Percentiles rank a stretch among this genome's conserved stretches.
These are phyloP conservation scores for Pulicaria dysenterica DNA, from an alignment of 129 eudicot species.

Conservation along the genomic window DNA sequence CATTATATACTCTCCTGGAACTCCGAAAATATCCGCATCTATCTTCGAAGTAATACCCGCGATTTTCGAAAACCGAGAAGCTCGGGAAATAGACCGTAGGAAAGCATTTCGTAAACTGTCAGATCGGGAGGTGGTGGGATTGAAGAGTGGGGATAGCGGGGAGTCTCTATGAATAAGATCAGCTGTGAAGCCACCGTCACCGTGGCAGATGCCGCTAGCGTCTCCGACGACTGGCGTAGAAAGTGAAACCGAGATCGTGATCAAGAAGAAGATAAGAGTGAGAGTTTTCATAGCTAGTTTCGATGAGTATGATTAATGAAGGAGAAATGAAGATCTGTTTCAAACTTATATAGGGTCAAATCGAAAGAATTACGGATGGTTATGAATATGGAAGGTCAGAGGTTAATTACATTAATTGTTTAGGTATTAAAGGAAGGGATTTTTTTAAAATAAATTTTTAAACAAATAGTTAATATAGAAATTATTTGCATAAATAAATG, in stretches of 20 bases:
- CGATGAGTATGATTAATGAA: constrained; percentile 1
- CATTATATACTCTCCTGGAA: constrained; percentile 59
- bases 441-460: no score
- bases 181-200: constrained; percentile 36
- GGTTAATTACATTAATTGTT: constrained; percentile 4
- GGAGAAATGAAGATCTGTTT: background rate
- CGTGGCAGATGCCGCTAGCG: background rate
- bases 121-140: constrained; percentile 24
- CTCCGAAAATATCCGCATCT: constrained; percentile 23
- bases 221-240: background rate
- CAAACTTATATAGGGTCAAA: constrained; percentile 18
- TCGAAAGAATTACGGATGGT: background rate
- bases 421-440: constrained; percentile 14
- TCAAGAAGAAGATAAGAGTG: background rate
- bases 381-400: constrained; percentile 28
- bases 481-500: constrained; percentile 16
- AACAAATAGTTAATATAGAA: background rate
- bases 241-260: constrained; percentile 21
- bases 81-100: constrained; percentile 43
- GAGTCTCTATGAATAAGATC: constrained; percentile 65
- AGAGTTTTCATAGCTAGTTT: constrained; percentile 22
- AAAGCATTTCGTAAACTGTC: constrained; percentile 38
- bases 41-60: background rate
- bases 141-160: constrained; percentile 50
- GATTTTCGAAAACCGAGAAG: constrained; percentile 1